Evolutionary conservation across 352 stramenopile species (phyloP).

Genomic region (Thalassiosira livingstoniorum): DNA sequence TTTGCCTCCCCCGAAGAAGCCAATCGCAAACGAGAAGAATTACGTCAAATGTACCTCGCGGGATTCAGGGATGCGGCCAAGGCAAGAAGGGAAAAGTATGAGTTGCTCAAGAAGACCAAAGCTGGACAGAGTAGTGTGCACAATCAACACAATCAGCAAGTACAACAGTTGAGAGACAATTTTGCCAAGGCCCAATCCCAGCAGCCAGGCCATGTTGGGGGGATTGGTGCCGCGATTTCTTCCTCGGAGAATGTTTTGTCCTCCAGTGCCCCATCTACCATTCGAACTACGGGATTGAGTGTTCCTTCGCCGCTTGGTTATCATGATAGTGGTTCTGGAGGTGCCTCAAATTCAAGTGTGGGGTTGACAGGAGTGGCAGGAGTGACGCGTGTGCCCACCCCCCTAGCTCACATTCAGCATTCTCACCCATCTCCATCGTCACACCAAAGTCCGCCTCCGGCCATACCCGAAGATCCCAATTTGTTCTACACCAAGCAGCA

Average conservation of each 20-base stretch:
- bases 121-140: too few species aligned
- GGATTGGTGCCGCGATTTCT: slow-evolving; percentile 30
- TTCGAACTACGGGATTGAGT: slow-evolving; percentile 8
- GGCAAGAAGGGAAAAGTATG: slow-evolving; percentile 14
- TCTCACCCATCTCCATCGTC: slow-evolving; percentile 4
- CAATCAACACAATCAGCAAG: too few species aligned
- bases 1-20: neutral
- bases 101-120: too few species aligned
- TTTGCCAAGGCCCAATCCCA: slow-evolving; percentile 59
- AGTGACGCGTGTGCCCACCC: too few species aligned
- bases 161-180: slow-evolving; percentile 69
- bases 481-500: too few species aligned
- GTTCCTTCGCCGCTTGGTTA: too few species aligned
- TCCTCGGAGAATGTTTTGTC: slow-evolving; percentile 2
- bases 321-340: too few species aligned
- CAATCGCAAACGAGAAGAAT: slow-evolving; percentile 58
- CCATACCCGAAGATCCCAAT: slow-evolving; percentile 50
- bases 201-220: slow-evolving; percentile 5
- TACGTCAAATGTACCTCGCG: slow-evolving; percentile 82
- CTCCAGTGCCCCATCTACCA: slow-evolving; percentile 20
- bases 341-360: too few species aligned
- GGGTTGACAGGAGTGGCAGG: too few species aligned
- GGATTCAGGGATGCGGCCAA: slow-evolving; percentile 77
- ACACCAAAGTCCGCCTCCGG: slow-evolving; percentile 24
- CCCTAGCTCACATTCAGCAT: slow-evolving; percentile 15